These are phyloP conservation scores for Oryza glaberrima DNA, from an alignment of 176 grass and related monocot genomes.

Conservation along the genomic window DNA sequence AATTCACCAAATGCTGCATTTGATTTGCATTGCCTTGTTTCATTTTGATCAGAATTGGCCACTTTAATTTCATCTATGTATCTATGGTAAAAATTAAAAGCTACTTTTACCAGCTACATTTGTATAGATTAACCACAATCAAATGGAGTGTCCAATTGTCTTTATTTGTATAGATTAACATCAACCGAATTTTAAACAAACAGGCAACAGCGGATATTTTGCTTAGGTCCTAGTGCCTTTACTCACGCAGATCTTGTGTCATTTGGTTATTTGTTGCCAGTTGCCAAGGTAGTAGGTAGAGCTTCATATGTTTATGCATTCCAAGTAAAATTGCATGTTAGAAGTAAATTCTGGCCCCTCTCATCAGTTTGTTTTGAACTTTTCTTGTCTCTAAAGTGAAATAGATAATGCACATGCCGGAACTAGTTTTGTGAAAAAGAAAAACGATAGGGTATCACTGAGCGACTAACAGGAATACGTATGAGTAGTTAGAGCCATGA, in stretches of 20 bases:
- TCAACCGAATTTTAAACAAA: not conserved
- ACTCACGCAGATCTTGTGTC: not conserved
- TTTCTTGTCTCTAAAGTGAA: not conserved
- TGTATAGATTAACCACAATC: constrained; percentile 2
- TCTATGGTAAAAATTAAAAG: constrained; percentile 13
- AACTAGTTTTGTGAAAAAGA: not conserved
- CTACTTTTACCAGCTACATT: constrained; percentile 15
- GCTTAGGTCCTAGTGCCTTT: not conserved
- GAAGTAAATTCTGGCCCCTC: not conserved
- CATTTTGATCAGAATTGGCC: not conserved
- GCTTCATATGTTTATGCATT: not conserved
- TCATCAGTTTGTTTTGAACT: not conserved
- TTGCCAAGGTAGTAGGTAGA: not conserved
- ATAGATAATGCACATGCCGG: constrained; percentile 21
- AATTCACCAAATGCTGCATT: not conserved
- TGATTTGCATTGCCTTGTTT: not conserved
- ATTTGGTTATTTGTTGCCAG: constrained; percentile 8
- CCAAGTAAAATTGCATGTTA: constrained; percentile 16
- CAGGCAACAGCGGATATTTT: not conserved
- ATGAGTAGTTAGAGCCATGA: not conserved
- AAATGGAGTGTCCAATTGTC: not conserved
- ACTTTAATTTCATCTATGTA: not conserved
- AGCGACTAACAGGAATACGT: not conserved
- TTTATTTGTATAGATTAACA: constrained; percentile 1
- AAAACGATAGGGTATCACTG: not conserved